Conservation (phyloP, 331 rosid genomes). For the Cydonia oblonga region DNA sequence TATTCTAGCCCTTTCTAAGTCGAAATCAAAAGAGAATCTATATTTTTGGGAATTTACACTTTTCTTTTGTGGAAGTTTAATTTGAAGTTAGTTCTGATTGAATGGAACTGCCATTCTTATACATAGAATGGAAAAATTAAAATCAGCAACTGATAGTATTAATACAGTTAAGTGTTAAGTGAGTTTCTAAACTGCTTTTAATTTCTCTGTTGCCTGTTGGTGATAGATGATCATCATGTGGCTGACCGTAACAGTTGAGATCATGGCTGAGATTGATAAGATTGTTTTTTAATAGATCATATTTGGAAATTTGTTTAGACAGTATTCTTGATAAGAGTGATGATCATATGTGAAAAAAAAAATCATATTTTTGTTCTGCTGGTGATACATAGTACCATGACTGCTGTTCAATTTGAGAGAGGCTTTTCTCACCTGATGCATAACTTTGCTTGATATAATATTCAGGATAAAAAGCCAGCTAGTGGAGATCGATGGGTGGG, state of each 20-base stretch:
- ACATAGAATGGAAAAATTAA: too few relatives aligned
- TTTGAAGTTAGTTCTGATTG: not conserved
- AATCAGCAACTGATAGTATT: not conserved
- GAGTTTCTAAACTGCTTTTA: not conserved
- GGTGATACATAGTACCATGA: not conserved
- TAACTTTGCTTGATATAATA: slow-evolving; percentile 4
- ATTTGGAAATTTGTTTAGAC: not conserved
- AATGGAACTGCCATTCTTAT: not conserved
- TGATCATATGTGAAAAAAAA: not conserved
- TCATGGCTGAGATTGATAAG: not conserved
- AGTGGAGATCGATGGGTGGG: slow-evolving; percentile 72
- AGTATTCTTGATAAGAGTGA: not conserved
- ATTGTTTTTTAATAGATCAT: not conserved
- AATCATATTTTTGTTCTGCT: not conserved
- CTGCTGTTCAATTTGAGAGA: not conserved
- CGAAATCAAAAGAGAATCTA: not conserved
- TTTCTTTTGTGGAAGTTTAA: not conserved
- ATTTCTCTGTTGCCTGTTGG: not conserved
- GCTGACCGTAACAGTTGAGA: not conserved
- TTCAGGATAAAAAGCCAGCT: slow-evolving; percentile 61
- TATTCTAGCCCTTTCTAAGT: not conserved
- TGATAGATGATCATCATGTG: not conserved
- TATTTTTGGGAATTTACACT: not conserved
- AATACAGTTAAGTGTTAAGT: not conserved
- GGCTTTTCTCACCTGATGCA: not conserved